These are phyloP conservation scores for Solanum chmielewskii DNA, from an alignment of 257 asterid species.

Conservation along the genomic window DNA sequence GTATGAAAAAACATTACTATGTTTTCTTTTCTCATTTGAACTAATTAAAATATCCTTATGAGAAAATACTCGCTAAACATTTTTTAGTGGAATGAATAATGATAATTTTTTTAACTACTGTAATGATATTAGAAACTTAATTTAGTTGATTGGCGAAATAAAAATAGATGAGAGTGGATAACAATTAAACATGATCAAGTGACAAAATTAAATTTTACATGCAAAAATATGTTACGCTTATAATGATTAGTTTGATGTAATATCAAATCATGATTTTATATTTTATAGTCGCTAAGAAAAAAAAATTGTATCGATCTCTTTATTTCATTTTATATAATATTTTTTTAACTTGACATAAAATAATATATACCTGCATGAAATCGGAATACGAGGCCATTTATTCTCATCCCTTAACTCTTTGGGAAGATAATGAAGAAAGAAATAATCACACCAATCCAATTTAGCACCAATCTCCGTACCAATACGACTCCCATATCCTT, in stretches of 20 bases:
- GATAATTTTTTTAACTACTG: too few relatives aligned
- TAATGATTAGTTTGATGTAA: background rate
- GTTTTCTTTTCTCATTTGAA: background rate
- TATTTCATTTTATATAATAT: rapidly evolving
- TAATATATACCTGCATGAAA: slow-evolving; percentile 5
- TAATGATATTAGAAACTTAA: background rate
- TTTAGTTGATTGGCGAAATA: too few relatives aligned
- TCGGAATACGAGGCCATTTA: slow-evolving; percentile 69
- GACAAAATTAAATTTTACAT: background rate
- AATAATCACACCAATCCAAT: slow-evolving; percentile 91
- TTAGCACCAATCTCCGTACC: slow-evolving; percentile 56
- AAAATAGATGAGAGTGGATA: background rate
- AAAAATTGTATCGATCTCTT: rapidly evolving
- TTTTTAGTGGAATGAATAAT: background rate
- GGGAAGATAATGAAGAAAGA: slow-evolving; percentile 60
- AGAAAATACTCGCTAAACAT: too few relatives aligned
- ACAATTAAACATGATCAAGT: background rate
- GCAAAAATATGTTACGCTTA: background rate
- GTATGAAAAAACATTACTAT: too few relatives aligned
- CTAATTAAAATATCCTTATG: too few relatives aligned
- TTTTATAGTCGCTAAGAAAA: background rate
- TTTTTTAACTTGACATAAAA: too few relatives aligned
- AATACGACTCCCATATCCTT: slow-evolving; percentile 82
- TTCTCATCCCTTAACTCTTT: slow-evolving; percentile 27
- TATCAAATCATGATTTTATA: background rate